phyloP scores from a whole-genome alignment of 805 yeast genomes.

The Teunomyces pallodes region DNA sequence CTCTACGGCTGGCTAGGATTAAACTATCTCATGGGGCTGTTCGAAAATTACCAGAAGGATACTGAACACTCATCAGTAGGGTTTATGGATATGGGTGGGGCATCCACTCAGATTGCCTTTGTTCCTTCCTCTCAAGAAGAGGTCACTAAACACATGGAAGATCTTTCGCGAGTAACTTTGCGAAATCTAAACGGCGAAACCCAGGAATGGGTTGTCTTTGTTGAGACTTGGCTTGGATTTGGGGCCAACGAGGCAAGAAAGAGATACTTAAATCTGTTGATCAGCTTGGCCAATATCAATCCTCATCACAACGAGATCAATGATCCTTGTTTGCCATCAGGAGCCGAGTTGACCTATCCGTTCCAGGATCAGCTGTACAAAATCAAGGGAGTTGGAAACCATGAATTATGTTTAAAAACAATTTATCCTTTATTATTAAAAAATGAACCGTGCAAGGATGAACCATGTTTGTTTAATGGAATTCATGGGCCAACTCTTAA shows the following conservation, averaged over 20 bases:
- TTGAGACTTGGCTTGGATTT: slow-evolving; percentile 95
- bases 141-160: slow-evolving; percentile 63
- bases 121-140: slow-evolving; percentile 70
- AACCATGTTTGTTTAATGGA: slow-evolving; percentile 92
- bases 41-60: slow-evolving; percentile 44
- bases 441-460: slow-evolving; percentile 77
- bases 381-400: slow-evolving; percentile 75
- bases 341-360: slow-evolving; percentile 49
- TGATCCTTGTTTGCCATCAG: slow-evolving; percentile 83
- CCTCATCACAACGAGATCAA: slow-evolving; percentile 26
- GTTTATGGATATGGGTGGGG: slow-evolving; percentile 99
- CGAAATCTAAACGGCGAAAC: slow-evolving; percentile 67
- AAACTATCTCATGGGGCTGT: slow-evolving; percentile 73
- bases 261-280: slow-evolving; percentile 61
- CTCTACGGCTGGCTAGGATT: slow-evolving; percentile 93
- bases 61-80: slow-evolving; percentile 66
- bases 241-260: slow-evolving; percentile 93
- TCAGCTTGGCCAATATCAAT: slow-evolving; percentile 27
- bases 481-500: slow-evolving; percentile 90
- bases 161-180: slow-evolving; percentile 63
- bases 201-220: slow-evolving; percentile 83
- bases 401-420: slow-evolving; percentile 65
- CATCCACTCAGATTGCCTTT: slow-evolving; percentile 94
- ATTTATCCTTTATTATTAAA: slow-evolving; percentile 77
- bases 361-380: slow-evolving; percentile 47